Evolutionary conservation across 371 early-diverging fungal genomes (phyloP), one percentile per base, ranked within the genome.

Genomic region (Capniomyces stellatus): DNA sequence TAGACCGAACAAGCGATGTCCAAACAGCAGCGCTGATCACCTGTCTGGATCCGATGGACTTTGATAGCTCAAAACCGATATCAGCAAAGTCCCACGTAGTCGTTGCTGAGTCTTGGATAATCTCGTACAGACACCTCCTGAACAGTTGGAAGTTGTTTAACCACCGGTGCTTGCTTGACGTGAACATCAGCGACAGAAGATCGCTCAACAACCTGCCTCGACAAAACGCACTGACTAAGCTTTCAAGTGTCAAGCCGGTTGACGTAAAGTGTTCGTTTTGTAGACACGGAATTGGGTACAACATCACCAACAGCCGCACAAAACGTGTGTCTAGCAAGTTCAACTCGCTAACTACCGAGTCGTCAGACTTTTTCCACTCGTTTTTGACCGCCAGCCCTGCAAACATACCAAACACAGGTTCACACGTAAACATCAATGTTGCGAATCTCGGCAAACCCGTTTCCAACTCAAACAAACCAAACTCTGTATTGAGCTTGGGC

Each of bases 211-310:
- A 71, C 61, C 48, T 51, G 56, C 30, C 66, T 29, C 52, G 67
- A 47, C 21, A 24, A 28, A 41, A 25, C 3, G n/a, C n/a, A n/a
- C n/a, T n/a, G n/a, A n/a, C n/a, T n/a, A n/a, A n/a, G n/a, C n/a
- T n/a, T n/a, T n/a, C n/a, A n/a, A n/a, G 15, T 35, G 35, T 35
- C 6, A 35, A 85, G 8, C 89, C 88, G 57, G 79, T 89, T 3
- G 83, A 87, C 57, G 80, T 91, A 28, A 80, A 90, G 35, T 95
- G 95, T 64, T 85, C 81, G 60, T 89, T 77, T 61, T 95, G 95
- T 62, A 77, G 79, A 46, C 82, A 83, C 63, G 73, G 77, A n/a
- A 69, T 87, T 52, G 78, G 79, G 1, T 80, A 82, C 52, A 76
- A 70, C 58, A 57, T 78, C 15, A 64, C 73, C 28, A 73, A 68